Evolutionary conservation across 495 filamentous ascomycete genomes (phyloP), one percentile per base, ranked within the genome.

Genomic region (Tuber borchii): DNA sequence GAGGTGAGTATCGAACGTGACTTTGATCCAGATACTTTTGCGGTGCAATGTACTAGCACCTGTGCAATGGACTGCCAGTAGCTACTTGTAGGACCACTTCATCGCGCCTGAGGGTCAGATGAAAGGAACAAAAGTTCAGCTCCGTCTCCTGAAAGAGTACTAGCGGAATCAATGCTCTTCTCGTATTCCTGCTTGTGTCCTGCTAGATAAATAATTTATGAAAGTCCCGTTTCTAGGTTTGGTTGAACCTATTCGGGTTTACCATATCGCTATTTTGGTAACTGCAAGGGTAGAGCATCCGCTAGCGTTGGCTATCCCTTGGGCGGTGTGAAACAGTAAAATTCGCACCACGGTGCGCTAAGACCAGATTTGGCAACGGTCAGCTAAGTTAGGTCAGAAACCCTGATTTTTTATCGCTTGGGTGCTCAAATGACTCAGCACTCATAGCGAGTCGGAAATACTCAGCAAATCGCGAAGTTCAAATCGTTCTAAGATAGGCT

Each of bases 1-100:
- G 79, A 80, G 75, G 80, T 81, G 78, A 81, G 71, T n/a, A 65
- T 65, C 56, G 65, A 65, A 31, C 77, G 71, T 79, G 77, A 74
- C 77, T 40, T 72, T 75, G 26, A 34, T 17, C 10, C 12, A 17
- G 2, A 12, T 12, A 17, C 26, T 31, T 34, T 65, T 65, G 56
- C 56, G 26, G 26, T 34, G 26, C 31, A 31, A 65, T 34, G 56
- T 14, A 31, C 51, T 26, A 5, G 51, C 10, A 61, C n/a, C 31
- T 14, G 51, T 34, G 56, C 56, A 65, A 26, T 34, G 14, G 26
- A 61, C 56, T 65, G 5, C 26, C 14, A 61, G n/a, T 12, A 14
- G 10, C 56, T 16, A 34, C 56, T 65, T 65, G 26, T 65, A 19
- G 56, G 26, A 34, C 31, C 4, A 65, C 26, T 65, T 34, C 26